Evolutionary conservation across 495 filamentous ascomycete species (phyloP), one percentile per base, ranked within the genome.

Genomic region (Penicillium soppii): DNA sequence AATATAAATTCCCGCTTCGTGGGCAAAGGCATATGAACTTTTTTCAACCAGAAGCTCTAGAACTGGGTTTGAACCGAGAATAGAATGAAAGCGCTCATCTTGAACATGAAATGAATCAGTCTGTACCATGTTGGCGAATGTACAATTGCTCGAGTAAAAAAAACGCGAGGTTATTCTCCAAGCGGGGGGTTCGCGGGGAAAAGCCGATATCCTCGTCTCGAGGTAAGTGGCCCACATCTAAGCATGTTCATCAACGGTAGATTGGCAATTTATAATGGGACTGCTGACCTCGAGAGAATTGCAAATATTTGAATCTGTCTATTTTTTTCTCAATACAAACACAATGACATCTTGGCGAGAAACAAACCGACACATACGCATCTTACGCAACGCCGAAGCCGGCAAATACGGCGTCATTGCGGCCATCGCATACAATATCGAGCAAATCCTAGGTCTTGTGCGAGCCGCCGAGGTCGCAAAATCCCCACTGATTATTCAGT

Each of bases 401-500:
- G 79, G 77, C 42, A 72, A 78, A 4, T 89, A 88, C 68, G 85
- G 79, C 37, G 78, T 89, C n/a, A 77, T 84, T 3, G 84, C 78
- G 53, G 82, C 86, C 73, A 87, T 82, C 68, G 83, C 80, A 67
- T 91, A 91, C 77, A 90, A 90, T 75, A 81, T 87, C 66, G 86
- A 89, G 71, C 81, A 80, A 58, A 82, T 90, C 62, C 75, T 88
- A 47, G 88, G 85, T 26, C 79, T 82, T 0, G 80, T 90, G 50
- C 78, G 73, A 49, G 88, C 86, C 5, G 88, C 87, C 41, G 83
- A 88, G 65, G 74, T 76, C 13, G 82, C 85, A 30, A 66, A 68
- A 22, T 87, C 85, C 0, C 88, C 88, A 0, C 78, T 84, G 48
- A 87, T 88, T 73, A 77, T 91, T 54, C 81, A 88, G 27, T 82